These are phyloP conservation scores for Taphrina flavorubra DNA, from an alignment of 1,139 yeast species.

Conservation along the genomic window DNA sequence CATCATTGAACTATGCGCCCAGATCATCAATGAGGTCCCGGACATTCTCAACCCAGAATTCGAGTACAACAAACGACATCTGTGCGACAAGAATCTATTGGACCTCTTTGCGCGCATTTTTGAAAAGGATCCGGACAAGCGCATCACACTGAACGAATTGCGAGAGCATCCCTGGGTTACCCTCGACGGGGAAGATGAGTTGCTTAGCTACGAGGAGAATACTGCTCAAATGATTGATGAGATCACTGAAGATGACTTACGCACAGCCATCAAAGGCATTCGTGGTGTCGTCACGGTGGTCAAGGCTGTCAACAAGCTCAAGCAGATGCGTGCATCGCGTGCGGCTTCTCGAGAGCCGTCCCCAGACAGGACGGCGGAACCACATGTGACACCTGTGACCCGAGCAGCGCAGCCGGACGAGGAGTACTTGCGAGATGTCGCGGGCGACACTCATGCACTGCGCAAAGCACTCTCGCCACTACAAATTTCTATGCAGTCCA, in stretches of 20 bases:
- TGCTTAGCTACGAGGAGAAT: conserved; percentile 54
- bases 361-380: background rate
- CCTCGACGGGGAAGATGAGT: conserved; percentile 52
- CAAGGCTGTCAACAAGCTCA: conserved; percentile 44
- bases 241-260: conserved; percentile 54
- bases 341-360: conserved; percentile 31
- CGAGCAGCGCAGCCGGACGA: conserved; percentile 7
- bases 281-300: conserved; percentile 45
- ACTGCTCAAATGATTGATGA: conserved; percentile 51
- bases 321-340: conserved; percentile 32
- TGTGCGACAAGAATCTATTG: conserved; percentile 48
- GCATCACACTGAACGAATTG: conserved; percentile 62
- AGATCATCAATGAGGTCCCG: conserved; percentile 49
- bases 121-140: conserved; percentile 62
- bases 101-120: conserved; percentile 51
- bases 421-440: conserved; percentile 23
- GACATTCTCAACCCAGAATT: conserved; percentile 44
- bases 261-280: conserved; percentile 51
- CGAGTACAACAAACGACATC: conserved; percentile 48
- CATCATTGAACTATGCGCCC: conserved; percentile 60
- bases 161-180: conserved; percentile 67
- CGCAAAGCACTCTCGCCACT: conserved; percentile 13
- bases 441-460: conserved; percentile 1
- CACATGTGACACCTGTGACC: background rate
- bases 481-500: background rate